Evolutionary conservation across 2,329 filamentous ascomycete species (phyloP).

Genomic region (Aureobasidium melanogenum): DNA sequence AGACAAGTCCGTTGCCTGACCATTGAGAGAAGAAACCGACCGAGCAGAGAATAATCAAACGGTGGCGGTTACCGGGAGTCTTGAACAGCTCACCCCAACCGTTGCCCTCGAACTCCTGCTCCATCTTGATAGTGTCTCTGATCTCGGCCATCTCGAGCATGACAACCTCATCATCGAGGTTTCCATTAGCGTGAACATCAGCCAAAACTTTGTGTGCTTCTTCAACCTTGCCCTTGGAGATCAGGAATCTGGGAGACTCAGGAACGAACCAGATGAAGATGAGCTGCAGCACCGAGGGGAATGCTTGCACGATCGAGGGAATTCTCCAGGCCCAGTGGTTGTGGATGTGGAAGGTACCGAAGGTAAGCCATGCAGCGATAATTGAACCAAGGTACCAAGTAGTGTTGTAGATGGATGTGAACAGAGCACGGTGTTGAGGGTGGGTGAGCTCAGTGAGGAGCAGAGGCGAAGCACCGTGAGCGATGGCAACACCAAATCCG

Average conservation of each 20-base stretch:
- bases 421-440: slow-evolving; percentile 40
- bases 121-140: slow-evolving; percentile 37
- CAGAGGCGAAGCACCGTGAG: slow-evolving; percentile 24
- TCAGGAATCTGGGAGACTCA: slow-evolving; percentile 49
- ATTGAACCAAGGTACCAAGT: slow-evolving; percentile 25
- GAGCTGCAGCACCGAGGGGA: slow-evolving; percentile 30
- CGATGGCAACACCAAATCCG: slow-evolving; percentile 43
- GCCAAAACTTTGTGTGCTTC: slow-evolving; percentile 44
- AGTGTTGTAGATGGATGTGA: slow-evolving; percentile 40
- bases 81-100: slow-evolving; percentile 39
- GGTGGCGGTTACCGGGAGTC: slow-evolving; percentile 46
- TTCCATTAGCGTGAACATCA: slow-evolving; percentile 44
- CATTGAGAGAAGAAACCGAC: slow-evolving; percentile 51
- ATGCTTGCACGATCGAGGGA: slow-evolving; percentile 17
- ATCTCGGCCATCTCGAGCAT: slow-evolving; percentile 43
- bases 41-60: slow-evolving; percentile 45
- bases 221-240: slow-evolving; percentile 42
- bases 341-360: slow-evolving; percentile 15
- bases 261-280: slow-evolving; percentile 44
- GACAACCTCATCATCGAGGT: slow-evolving; percentile 37
- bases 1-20: slow-evolving; percentile 45
- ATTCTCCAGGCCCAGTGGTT: slow-evolving; percentile 19
- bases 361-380: slow-evolving; percentile 17
- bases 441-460: slow-evolving; percentile 37
- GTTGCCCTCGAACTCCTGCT: slow-evolving; percentile 39